phyloP scores from a whole-genome alignment of 2,329 filamentous ascomycete genomes.

The Exophiala bonariae region DNA sequence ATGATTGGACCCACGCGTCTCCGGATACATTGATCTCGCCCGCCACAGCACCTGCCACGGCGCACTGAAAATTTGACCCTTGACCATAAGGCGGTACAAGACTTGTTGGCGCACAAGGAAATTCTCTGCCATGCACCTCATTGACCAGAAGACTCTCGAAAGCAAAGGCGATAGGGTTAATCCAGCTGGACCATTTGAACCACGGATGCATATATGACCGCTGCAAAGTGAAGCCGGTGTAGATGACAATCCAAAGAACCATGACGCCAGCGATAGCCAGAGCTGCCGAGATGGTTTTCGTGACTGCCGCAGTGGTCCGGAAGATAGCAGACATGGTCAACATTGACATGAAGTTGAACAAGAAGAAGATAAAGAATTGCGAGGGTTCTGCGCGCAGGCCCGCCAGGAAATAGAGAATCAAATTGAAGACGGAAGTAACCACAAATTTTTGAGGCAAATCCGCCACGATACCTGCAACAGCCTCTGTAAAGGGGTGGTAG shows the following conservation, averaged over 20 bases:
- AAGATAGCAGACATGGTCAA: conserved; percentile 62
- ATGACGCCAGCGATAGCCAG: conserved; percentile 52
- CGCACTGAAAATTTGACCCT: conserved; percentile 65
- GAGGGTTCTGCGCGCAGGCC: conserved; percentile 53
- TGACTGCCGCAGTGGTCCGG: conserved; percentile 56
- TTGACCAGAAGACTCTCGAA: conserved; percentile 41
- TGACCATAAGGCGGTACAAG: conserved; percentile 72
- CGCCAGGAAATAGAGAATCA: conserved; percentile 66
- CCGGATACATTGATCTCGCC: conserved; percentile 60
- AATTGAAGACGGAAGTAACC: conserved; percentile 58
- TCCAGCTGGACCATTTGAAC: conserved; percentile 46
- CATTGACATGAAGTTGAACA: conserved; percentile 55
- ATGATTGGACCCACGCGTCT: conserved; percentile 59
- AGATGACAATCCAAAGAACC: conserved; percentile 41
- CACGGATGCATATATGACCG: conserved; percentile 54
- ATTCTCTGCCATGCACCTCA: conserved; percentile 37
- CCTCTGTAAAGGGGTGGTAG: conserved; percentile 55
- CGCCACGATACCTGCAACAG: conserved; percentile 46
- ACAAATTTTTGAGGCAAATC: conserved; percentile 59
- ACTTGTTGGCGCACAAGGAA: conserved; percentile 20
- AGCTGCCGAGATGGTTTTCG: conserved; percentile 58
- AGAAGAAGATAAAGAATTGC: conserved; percentile 62
- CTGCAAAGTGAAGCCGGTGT: conserved; percentile 46
- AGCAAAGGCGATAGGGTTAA: conserved; percentile 41
- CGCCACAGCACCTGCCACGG: conserved; percentile 55